These are phyloP conservation scores for Tulasnella calospora DNA, from an alignment of 768 basidiomycete species.

Conservation along the genomic window DNA sequence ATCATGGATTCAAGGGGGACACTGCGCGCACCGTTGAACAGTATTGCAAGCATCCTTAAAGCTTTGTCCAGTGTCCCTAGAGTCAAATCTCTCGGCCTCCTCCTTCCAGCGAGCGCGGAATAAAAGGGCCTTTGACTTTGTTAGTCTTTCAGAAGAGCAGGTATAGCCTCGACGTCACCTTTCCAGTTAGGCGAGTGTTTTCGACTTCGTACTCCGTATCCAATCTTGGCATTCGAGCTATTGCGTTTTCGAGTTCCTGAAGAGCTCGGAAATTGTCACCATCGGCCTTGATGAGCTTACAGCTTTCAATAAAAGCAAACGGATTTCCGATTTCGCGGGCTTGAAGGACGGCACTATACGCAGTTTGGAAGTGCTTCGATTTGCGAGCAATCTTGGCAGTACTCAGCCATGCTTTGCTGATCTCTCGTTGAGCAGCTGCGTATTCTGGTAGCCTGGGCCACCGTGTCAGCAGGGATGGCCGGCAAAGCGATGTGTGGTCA, in stretches of 20 bases:
- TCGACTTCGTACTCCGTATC: conserved; percentile 52
- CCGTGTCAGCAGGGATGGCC: neutral
- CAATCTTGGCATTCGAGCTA: conserved; percentile 34
- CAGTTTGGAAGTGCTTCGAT: conserved; percentile 91
- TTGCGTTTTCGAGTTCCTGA: conserved; percentile 74
- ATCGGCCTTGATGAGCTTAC: conserved; percentile 72
- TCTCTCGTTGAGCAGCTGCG: conserved; percentile 39
- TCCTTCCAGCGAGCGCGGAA: conserved; percentile 89
- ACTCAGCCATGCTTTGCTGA: conserved; percentile 82
- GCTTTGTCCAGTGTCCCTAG: conserved; percentile 53
- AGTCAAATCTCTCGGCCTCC: conserved; percentile 78
- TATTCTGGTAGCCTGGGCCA: neutral
- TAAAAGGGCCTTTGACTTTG: conserved; percentile 55
- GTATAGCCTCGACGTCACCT: conserved; percentile 44
- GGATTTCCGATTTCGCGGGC: conserved; percentile 66
- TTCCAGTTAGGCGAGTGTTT: conserved; percentile 51
- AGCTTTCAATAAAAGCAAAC: conserved; percentile 84
- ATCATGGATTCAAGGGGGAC: conserved; percentile 39
- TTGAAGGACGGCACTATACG: conserved; percentile 92
- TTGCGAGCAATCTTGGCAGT: conserved; percentile 97
- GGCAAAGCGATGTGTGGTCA: conserved; percentile 9
- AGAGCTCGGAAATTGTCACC: conserved; percentile 82
- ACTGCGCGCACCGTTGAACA: neutral
- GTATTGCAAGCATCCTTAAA: conserved; percentile 36
- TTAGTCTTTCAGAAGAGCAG: neutral